Conservation (phyloP, 371 early-diverging fungal genomes). For the Coemansia sp. region DNA sequence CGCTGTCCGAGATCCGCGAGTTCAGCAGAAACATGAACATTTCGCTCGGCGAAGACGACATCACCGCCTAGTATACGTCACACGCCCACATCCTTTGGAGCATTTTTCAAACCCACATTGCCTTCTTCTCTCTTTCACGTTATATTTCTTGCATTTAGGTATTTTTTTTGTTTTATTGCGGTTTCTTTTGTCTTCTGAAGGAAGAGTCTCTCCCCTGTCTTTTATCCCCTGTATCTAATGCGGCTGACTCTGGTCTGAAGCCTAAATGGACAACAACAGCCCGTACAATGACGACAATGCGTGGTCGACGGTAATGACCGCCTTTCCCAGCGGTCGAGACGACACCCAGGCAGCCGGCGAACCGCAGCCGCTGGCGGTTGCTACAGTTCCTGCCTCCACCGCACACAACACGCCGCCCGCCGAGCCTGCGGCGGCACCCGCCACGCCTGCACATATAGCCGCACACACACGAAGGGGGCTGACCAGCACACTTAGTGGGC, state of each 20-base stretch:
- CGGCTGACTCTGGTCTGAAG: neutral
- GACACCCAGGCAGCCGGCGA: neutral
- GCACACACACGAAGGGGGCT: conserved; percentile 32
- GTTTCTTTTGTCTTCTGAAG: neutral
- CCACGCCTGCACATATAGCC: neutral
- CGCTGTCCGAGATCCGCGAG: conserved; percentile 41
- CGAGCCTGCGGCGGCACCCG: neutral
- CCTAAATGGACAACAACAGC: conserved; percentile 5
- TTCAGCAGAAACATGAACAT: conserved; percentile 45
- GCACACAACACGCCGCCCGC: conserved; percentile 3
- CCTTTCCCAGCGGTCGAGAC: conserved; percentile 1
- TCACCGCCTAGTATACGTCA: neutral
- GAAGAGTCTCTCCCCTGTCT: neutral
- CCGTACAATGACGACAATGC: conserved; percentile 20
- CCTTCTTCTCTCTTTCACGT: neutral
- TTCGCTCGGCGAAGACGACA: conserved; percentile 14
- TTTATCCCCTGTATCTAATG: neutral
- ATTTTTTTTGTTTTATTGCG: conserved; percentile 9
- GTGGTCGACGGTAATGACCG: conserved; percentile 28
- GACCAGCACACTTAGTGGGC: conserved; percentile 42
- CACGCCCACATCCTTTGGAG: too few relatives aligned
- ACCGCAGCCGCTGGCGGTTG: neutral
- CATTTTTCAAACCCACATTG: conserved; percentile 1
- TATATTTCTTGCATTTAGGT: neutral
- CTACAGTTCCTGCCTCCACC: neutral